Evolutionary conservation across 306 rosid genomes (phyloP).

Genomic region (Trifolium dubium): DNA sequence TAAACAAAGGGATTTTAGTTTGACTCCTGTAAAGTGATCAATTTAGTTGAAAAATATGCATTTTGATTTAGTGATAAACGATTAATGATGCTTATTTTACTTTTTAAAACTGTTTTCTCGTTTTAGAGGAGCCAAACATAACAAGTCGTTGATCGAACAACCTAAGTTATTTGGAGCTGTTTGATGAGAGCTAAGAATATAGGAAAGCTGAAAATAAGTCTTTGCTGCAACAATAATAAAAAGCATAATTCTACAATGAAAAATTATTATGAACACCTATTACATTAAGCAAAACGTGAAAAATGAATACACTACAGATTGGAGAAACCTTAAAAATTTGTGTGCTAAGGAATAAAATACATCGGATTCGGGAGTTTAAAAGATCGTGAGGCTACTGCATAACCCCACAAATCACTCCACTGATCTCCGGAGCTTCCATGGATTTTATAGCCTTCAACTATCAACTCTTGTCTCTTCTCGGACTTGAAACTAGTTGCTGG

Average conservation of each 20-base stretch:
- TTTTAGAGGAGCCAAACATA: not conserved
- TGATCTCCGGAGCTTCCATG: slow-evolving; percentile 92
- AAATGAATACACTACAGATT: slow-evolving; percentile 23
- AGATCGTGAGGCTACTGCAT: slow-evolving; percentile 63
- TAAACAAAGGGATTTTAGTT: not conserved
- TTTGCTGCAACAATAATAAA: not conserved
- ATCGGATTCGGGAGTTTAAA: slow-evolving; percentile 93
- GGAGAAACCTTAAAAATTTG: slow-evolving; percentile 26
- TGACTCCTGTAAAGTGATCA: not conserved
- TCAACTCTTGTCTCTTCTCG: slow-evolving; percentile 73
- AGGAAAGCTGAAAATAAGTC: not conserved
- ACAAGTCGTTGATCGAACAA: not conserved
- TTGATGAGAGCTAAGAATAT: slow-evolving; percentile 18
- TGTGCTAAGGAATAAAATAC: slow-evolving; percentile 63
- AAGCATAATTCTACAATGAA: slow-evolving; percentile 15
- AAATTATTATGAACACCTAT: not conserved
- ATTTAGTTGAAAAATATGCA: not conserved
- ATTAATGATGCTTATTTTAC: too few relatives aligned
- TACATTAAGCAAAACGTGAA: slow-evolving; percentile 18
- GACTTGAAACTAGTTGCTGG: slow-evolving; percentile 72
- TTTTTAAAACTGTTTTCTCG: not conserved
- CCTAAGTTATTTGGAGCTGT: not conserved
- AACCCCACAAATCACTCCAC: slow-evolving; percentile 89
- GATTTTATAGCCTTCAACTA: slow-evolving; percentile 63
- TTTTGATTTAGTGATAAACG: not conserved